phyloP scores from a whole-genome alignment of 1,139 yeast genomes.

The Suhomyces wounanorum region DNA sequence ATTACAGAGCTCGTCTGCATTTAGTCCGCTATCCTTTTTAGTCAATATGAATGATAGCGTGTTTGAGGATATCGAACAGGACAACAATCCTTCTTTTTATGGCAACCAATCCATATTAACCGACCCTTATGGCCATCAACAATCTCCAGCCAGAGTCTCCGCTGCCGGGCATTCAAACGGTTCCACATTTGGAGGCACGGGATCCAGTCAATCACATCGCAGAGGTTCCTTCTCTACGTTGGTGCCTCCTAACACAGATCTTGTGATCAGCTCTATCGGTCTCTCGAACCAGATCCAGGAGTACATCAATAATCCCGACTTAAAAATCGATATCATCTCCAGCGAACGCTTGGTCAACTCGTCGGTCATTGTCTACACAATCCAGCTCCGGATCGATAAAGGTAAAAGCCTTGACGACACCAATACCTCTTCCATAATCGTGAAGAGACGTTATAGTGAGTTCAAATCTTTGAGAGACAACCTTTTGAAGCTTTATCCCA shows the following conservation, averaged over 20 bases:
- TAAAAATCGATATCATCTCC: conserved; percentile 34
- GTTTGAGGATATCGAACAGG: conserved; percentile 49
- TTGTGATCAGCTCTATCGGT: conserved; percentile 40
- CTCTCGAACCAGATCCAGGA: conserved; percentile 39
- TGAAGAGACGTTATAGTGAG: conserved; percentile 56
- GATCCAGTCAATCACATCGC: not conserved
- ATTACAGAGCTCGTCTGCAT: not conserved
- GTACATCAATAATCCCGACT: conserved; percentile 30
- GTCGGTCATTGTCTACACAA: conserved; percentile 44
- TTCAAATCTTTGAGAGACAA: conserved; percentile 53
- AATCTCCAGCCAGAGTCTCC: conserved; percentile 1
- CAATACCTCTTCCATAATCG: conserved; percentile 27
- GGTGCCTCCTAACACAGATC: conserved; percentile 15
- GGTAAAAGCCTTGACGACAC: conserved; percentile 6
- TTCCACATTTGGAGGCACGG: not conserved
- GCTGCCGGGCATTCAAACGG: not conserved
- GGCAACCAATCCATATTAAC: conserved; percentile 33
- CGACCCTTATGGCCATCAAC: conserved; percentile 29
- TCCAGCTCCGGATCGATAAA: conserved; percentile 27
- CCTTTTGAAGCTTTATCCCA: conserved; percentile 49
- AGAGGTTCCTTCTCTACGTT: conserved; percentile 4
- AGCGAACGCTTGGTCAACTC: conserved; percentile 43
- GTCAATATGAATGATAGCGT: conserved; percentile 16
- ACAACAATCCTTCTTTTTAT: conserved; percentile 50
- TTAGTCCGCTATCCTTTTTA: not conserved